phyloP scores from a whole-genome alignment of 1,139 yeast genomes.

The Taphrina communis region DNA sequence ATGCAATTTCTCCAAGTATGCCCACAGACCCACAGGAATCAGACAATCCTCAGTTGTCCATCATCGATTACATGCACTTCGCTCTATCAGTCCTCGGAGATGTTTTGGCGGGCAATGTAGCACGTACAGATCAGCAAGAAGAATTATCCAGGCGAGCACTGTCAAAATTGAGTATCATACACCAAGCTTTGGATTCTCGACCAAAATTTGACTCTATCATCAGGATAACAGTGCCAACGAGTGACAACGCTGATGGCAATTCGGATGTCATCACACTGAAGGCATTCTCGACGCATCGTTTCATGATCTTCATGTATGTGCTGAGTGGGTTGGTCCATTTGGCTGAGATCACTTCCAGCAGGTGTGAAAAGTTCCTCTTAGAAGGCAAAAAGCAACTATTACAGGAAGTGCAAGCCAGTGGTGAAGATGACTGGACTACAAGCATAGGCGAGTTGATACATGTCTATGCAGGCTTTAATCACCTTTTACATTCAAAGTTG shows the following conservation, averaged over 20 bases:
- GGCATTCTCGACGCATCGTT: not conserved
- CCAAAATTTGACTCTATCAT: conserved; percentile 5
- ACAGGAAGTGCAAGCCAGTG: not conserved
- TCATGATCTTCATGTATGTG: conserved; percentile 27
- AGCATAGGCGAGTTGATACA: not conserved
- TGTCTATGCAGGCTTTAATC: conserved; percentile 10
- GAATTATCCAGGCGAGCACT: not conserved
- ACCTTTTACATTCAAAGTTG: not conserved
- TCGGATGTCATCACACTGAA: not conserved
- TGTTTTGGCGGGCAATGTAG: conserved; percentile 18
- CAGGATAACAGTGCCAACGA: not conserved
- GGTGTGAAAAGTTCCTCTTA: conserved; percentile 13
- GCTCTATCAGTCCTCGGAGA: conserved; percentile 20
- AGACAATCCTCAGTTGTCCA: not conserved
- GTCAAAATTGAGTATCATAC: conserved; percentile 6
- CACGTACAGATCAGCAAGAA: conserved; percentile 5
- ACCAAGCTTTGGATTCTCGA: conserved; percentile 14
- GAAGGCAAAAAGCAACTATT: conserved; percentile 20
- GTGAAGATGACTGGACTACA: not conserved
- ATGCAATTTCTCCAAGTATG: not conserved
- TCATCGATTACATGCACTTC: conserved; percentile 10
- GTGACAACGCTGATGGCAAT: not conserved
- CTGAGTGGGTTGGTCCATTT: conserved; percentile 14
- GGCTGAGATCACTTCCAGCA: conserved; percentile 20
- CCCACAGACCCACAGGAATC: not conserved